Percentiles rank a stretch among this genome's conserved stretches.
These are phyloP conservation scores for Taiozyma sp. DNA, from an alignment of 1,139 yeast genomes.

Conservation along the genomic window DNA sequence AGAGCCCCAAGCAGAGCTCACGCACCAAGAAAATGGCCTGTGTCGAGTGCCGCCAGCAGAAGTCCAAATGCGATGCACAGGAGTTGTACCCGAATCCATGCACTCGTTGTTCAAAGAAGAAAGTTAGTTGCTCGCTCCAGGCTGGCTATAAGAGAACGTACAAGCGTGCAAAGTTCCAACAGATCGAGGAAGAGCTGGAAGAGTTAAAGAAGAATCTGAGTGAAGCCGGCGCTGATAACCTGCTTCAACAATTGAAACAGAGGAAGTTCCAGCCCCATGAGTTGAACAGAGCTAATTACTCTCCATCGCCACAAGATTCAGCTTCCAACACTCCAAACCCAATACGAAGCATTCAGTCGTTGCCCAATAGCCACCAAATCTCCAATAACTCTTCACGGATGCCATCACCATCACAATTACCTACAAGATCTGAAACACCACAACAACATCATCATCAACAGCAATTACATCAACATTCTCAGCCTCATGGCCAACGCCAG, in stretches of 20 bases:
- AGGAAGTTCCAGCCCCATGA: constrained; percentile 15
- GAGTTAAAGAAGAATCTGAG: constrained; percentile 60
- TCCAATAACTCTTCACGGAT: background rate
- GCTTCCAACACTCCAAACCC: background rate
- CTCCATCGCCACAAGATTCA: constrained; percentile 2
- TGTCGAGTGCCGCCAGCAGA: constrained; percentile 94
- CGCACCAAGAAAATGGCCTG: constrained; percentile 70
- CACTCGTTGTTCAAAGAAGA: constrained; percentile 69
- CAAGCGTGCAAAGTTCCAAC: constrained; percentile 80
- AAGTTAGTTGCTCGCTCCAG: constrained; percentile 65
- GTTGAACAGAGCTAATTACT: constrained; percentile 1
- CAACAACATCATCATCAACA: background rate
- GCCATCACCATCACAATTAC: constrained; percentile 3
- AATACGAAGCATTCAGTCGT: background rate
- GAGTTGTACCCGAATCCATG: constrained; percentile 78
- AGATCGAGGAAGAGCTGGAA: constrained; percentile 74
- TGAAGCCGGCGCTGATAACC: constrained; percentile 44
- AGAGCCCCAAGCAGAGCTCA: background rate
- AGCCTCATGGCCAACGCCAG: background rate
- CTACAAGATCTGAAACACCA: constrained; percentile 3
- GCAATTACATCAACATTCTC: background rate
- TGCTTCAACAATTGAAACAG: constrained; percentile 27
- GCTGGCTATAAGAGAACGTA: constrained; percentile 85
- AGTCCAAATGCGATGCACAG: constrained; percentile 83
- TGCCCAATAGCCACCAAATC: background rate